Evolutionary conservation across 1,139 yeast species (phyloP), one percentile per base, ranked within the genome.

Genomic region (Tardiomyces digboiensis): DNA sequence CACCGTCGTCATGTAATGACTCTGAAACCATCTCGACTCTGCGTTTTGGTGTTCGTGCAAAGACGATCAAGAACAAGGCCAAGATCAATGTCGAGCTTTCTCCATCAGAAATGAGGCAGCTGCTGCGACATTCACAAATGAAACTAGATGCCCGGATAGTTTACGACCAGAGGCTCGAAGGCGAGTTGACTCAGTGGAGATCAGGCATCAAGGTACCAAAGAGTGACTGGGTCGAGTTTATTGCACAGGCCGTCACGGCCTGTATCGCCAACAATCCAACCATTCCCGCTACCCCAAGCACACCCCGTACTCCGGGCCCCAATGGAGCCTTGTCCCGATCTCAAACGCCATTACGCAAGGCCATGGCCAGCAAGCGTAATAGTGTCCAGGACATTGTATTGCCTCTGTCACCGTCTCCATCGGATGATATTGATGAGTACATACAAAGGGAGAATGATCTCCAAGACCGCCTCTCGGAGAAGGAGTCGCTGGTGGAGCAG

Each of bases 1-100:
- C 96, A 2, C 89, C 96, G 3, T 64, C 75, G 42, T 62, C 61
- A 19, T 66, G 66, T 21, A 85, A 85, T 59, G 71, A 80, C 42
- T 76, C 72, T 52, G 98, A 91, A 59, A 82, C 95, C 0, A 56
- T 89, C 21, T 86, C 86, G 56, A 86, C 96, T 0, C 68, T 91
- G 46, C 69, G 97, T 44, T 91, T 91, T 70, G 98, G 97, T 0
- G 76, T 88, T 6, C 86, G 87, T 52, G 71, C 65, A 7, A 65
- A 64, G 51, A 61, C 59, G 38, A 63, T 68, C 12, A 58, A 57
- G 38, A 52, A 62, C 37, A 26, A 26, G 33, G 33, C 33, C 33
- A 13, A 8, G 14, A 52, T 63, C 37, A 26, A 26, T n/a, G 33
- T 16, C 33, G 12, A 8, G 14, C 10, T 22, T 22, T 22, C 7